Percentiles rank a stretch among this genome's conserved stretches.
phyloP scores from a whole-genome alignment of 768 basidiomycete species.

The Phlebiopsis gigantea region DNA sequence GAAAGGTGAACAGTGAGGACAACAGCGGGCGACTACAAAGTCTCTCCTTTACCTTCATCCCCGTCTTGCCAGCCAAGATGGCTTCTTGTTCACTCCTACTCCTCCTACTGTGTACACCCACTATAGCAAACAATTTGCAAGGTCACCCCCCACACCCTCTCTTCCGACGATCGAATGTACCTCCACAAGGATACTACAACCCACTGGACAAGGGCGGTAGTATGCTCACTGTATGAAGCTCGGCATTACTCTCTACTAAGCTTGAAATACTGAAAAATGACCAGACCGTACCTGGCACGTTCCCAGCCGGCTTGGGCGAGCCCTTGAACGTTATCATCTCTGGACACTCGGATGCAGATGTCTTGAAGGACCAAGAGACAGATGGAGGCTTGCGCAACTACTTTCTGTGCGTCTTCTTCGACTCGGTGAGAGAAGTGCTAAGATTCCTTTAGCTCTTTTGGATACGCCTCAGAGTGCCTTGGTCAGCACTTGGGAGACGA shows the following conservation, averaged over 20 bases:
- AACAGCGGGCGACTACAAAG: slow-evolving; percentile 2
- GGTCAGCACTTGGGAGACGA: slow-evolving; percentile 70
- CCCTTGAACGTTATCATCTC: slow-evolving; percentile 83
- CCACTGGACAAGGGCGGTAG: slow-evolving; percentile 55
- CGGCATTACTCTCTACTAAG: background rate
- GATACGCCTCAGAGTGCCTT: slow-evolving; percentile 74
- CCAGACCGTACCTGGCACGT: slow-evolving; percentile 52
- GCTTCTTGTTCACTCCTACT: slow-evolving; percentile 21
- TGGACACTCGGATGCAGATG: slow-evolving; percentile 63
- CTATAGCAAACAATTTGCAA: slow-evolving; percentile 12
- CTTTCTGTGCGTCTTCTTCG: slow-evolving; percentile 52
- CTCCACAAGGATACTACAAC: slow-evolving; percentile 54
- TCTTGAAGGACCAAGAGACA: slow-evolving; percentile 52
- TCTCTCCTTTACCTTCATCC: slow-evolving; percentile 8
- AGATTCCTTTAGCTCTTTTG: slow-evolving; percentile 47
- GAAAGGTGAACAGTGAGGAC: background rate
- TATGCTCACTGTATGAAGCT: slow-evolving; percentile 61
- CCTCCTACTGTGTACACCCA: slow-evolving; percentile 28
- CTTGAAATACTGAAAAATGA: slow-evolving; percentile 1
- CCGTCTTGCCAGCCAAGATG: slow-evolving; percentile 24
- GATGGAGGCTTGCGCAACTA: slow-evolving; percentile 81
- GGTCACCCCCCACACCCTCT: slow-evolving; percentile 17
- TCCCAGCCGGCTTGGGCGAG: slow-evolving; percentile 73
- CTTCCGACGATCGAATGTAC: slow-evolving; percentile 29
- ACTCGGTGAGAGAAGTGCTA: no score